These are phyloP conservation scores for Trichoderma hamatum DNA, from an alignment of 2,329 filamentous ascomycete genomes.

Conservation along the genomic window DNA sequence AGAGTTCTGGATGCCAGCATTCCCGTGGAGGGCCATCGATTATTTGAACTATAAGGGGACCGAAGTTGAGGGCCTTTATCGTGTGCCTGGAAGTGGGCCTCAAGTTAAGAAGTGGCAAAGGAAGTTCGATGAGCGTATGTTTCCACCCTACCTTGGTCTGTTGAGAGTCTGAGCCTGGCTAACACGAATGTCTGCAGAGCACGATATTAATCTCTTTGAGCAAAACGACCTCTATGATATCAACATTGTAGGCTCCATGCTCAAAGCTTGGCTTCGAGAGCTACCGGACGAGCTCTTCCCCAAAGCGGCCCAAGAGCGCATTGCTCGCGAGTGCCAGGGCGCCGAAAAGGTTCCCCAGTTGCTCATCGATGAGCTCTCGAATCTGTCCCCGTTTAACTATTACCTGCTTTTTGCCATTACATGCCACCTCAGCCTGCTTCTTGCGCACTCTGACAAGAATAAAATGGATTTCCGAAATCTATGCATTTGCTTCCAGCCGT, in stretches of 20 bases:
- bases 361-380: constrained; percentile 88
- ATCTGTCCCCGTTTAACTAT: constrained; percentile 95
- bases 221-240: constrained; percentile 90
- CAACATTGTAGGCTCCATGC: constrained; percentile 93
- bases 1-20: constrained; percentile 97
- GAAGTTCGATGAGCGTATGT: constrained; percentile 79
- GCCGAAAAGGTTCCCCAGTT: constrained; percentile 80
- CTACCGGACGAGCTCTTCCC: constrained; percentile 94
- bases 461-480: constrained; percentile 98
- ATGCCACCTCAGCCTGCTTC: constrained; percentile 87
- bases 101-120: constrained; percentile 94
- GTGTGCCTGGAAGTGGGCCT: constrained; percentile 85
- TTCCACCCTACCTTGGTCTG: not conserved
- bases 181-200: constrained; percentile 54
- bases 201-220: constrained; percentile 87
- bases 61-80: constrained; percentile 90
- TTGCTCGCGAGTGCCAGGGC: constrained; percentile 77
- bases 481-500: constrained; percentile 96
- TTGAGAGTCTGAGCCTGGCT: constrained; percentile 27
- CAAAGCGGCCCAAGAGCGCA: constrained; percentile 76
- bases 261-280: constrained; percentile 94
- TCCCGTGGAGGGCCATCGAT: constrained; percentile 94
- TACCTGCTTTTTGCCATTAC: constrained; percentile 97
- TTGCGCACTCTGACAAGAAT: constrained; percentile 92
- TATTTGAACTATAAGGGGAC: constrained; percentile 94